These are phyloP conservation scores for Penicillium sp. DNA, from an alignment of 2,329 filamentous ascomycete genomes.

Conservation along the genomic window DNA sequence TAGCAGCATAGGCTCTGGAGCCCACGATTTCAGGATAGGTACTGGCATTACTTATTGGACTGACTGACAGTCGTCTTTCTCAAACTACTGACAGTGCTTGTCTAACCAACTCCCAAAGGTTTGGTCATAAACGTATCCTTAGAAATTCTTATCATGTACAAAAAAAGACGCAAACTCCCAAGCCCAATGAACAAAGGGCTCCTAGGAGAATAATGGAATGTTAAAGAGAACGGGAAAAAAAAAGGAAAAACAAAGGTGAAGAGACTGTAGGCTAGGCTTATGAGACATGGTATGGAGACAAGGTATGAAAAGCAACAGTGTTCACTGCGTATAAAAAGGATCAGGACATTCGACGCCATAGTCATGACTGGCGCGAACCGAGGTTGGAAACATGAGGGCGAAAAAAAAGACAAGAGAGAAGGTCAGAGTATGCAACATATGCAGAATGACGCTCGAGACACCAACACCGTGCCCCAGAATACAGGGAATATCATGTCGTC, in stretches of 20 bases:
- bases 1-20: background rate
- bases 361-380: conserved; percentile 24
- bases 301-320: conserved; percentile 7
- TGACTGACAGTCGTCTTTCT: no score
- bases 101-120: background rate
- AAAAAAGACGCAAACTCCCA: conserved; percentile 14
- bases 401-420: conserved; percentile 19
- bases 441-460: conserved; percentile 13
- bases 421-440: conserved; percentile 21
- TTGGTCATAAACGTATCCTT: conserved; percentile 21
- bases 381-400: conserved; percentile 14
- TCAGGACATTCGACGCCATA: conserved; percentile 20
- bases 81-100: no score
- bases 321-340: conserved; percentile 9
- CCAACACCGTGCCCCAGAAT: conserved; percentile 17
- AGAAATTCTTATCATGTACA: conserved; percentile 30
- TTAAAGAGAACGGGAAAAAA: conserved; percentile 11
- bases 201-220: conserved; percentile 3
- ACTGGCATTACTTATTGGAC: background rate
- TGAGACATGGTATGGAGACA: conserved; percentile 13
- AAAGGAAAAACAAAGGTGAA: conserved; percentile 15
- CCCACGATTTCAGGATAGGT: background rate
- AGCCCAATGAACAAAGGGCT: conserved; percentile 13
- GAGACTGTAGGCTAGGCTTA: conserved; percentile 19
- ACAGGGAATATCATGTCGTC: conserved; percentile 14